These are phyloP conservation scores for Ascomycota sp. DNA, from an alignment of 2,329 filamentous ascomycete genomes.

Conservation along the genomic window DNA sequence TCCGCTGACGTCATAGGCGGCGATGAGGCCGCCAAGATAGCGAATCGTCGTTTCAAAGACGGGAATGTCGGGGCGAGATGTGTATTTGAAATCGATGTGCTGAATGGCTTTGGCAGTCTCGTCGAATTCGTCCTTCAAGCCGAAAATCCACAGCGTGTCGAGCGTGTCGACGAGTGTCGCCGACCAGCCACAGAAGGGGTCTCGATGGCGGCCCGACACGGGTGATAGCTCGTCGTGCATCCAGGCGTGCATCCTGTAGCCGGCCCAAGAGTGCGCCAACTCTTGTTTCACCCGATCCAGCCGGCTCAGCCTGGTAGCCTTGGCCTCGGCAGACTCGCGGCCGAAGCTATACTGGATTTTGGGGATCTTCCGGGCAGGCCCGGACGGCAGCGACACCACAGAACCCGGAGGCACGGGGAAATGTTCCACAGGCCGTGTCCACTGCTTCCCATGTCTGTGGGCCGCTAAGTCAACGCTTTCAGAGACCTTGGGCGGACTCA, in stretches of 20 bases:
- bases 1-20: slow-evolving; percentile 71
- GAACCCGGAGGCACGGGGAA: slow-evolving; percentile 56
- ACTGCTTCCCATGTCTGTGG: too few relatives aligned
- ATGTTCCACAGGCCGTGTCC: slow-evolving; percentile 53
- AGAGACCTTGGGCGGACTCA: slow-evolving; percentile 10
- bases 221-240: slow-evolving; percentile 73
- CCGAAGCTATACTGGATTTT: slow-evolving; percentile 56
- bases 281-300: slow-evolving; percentile 49
- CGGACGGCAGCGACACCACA: slow-evolving; percentile 57
- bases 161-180: slow-evolving; percentile 68
- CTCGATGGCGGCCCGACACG: slow-evolving; percentile 41
- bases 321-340: slow-evolving; percentile 39
- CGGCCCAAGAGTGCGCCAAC: slow-evolving; percentile 60
- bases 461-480: too few relatives aligned
- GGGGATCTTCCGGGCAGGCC: slow-evolving; percentile 47
- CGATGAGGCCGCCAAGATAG: slow-evolving; percentile 70
- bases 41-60: slow-evolving; percentile 85
- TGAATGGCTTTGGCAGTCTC: slow-evolving; percentile 50
- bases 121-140: slow-evolving; percentile 56
- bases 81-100: slow-evolving; percentile 67
- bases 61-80: slow-evolving; percentile 48
- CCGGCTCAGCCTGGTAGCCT: slow-evolving; percentile 41
- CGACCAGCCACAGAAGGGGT: slow-evolving; percentile 84
- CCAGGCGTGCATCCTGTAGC: slow-evolving; percentile 65
- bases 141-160: slow-evolving; percentile 80